Evolutionary conservation across 176 grass and related monocot genomes (phyloP), one percentile per base, ranked within the genome.

Genomic region (Rhynchospora breviuscula): DNA sequence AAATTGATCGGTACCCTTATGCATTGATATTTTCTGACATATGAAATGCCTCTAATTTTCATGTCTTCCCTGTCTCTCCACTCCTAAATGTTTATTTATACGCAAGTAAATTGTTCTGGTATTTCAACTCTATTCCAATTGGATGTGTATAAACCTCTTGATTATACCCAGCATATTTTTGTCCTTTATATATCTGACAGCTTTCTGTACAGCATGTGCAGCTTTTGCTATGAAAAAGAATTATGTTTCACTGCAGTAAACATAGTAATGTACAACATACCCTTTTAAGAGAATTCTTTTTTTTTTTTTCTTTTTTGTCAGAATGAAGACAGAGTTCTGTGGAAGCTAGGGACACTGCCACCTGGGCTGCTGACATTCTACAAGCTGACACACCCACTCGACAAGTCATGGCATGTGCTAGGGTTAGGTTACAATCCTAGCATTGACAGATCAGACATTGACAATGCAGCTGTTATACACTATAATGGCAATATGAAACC

Each of bases 401-500:
- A 95, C 31, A 99, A 99, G 81, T 99, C 97, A 17, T 99, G 97
- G 93, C 97, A 99, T 86, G 88, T 99, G 63, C 88, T 99, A 63
- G 93, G 97, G 74, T 88, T 99, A 81, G 97, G 97, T 79, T 99
- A 99, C 79, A 96, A 99, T 61, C 93, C 97, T 57, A 95, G 93
- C 85, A 93, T 96, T 59, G 97, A 99, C 77, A 89, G 87, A 31
- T 95, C 86, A 43, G 97, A 99, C 59, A 93, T 99, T 85, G 93
- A 99, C 12, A 93, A 87, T 66, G 91, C 97, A 68, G 97, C 97
- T 14, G 97, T 99, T 5, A 73, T 91, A 81, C 93, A 99, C 75
- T 99, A 99, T 82, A 99, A 96, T 81, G 97, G 97, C 7, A 99
- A 99, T 65, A 96, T 99, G 97, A 99, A 99, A 81, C 97, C 97